Evolutionary conservation across 2,329 filamentous ascomycete genomes (phyloP), one percentile per base, ranked within the genome.

Genomic region (Hypoxylon sp.): DNA sequence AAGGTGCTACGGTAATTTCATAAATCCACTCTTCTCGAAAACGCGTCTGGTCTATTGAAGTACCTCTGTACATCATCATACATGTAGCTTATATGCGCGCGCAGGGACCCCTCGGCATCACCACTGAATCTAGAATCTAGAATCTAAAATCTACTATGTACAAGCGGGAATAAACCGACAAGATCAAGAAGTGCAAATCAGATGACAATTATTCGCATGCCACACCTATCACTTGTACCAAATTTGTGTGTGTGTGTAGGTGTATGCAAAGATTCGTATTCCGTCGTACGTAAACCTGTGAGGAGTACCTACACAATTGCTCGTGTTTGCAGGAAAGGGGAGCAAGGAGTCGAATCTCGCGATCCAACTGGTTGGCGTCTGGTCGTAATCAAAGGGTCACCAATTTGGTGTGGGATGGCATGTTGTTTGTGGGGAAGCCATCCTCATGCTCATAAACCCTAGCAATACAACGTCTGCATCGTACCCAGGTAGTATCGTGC

Each of bases 391-490:
- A 52, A 53, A 48, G 42, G 37, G 12, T 48, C 13, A 43, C 49
- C 36, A 51, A 47, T 51, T 57, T 49, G 50, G 54, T 25, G 45
- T 53, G 43, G 45, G 45, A 57, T 57, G 35, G 54, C 54, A 54
- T 50, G 54, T 57, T 51, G 34, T 48, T 51, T 57, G 54, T 57
- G 54, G 54, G 54, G 54, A 57, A 57, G 12, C 21, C 29, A 40
- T 40, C 51, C 29, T 40, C 32, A 48, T 43, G 44, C 45, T 21
- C 48, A 49, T 53, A 30, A 35, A 23, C 35, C 43, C 37, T 17
- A 25, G n/a, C n/a, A n/a, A 15, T 45, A 49, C 19, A 25, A 30
- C 40, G 41, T 41, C 15, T 34, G 16, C 13, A 26, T 25, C 9
- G n/a, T 47, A 47, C 20, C 15, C 19, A 16, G n/a, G n/a, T 45